A percentile compares a stretch with the other conserved stretches of the same genome.
Evolutionary conservation across 2,329 filamentous ascomycete genomes (phyloP).

Genomic region (Fusarium odoratissimum): DNA sequence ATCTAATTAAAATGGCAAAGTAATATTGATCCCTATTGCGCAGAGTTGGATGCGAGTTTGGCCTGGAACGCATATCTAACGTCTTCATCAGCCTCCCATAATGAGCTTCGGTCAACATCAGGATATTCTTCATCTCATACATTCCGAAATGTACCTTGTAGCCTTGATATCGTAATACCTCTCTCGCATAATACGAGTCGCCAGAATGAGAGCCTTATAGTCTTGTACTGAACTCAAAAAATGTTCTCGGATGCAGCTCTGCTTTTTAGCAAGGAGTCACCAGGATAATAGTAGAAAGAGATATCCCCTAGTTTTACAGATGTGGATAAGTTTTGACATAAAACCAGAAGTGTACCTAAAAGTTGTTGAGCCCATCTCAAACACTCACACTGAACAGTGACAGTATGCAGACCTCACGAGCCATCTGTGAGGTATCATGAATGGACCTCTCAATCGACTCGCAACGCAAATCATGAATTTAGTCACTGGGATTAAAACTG

Average conservation of each 20-base stretch:
- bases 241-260: not conserved
- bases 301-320: too few species aligned
- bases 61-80: accelerated
- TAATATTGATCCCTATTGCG: not conserved
- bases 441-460: not conserved
- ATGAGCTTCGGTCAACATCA: not conserved
- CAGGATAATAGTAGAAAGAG: not conserved
- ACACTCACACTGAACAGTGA: not conserved
- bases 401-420: not conserved
- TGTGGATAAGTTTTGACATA: too few species aligned
- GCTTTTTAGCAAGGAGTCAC: not conserved
- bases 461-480: not conserved
- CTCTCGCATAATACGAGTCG: not conserved
- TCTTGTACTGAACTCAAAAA: not conserved
- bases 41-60: too few species aligned
- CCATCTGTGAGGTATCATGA: too few species aligned
- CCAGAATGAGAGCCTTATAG: not conserved
- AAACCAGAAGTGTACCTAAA: too few species aligned
- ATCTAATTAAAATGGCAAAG: accelerated
- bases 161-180: not conserved
- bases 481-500: too few species aligned
- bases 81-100: not conserved
- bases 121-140: too few species aligned
- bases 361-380: not conserved
- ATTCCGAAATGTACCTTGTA: too few species aligned